Base-by-base conservation (phyloP, 257 asterid genomes). In the Cynanchum wilfordii region DNA sequence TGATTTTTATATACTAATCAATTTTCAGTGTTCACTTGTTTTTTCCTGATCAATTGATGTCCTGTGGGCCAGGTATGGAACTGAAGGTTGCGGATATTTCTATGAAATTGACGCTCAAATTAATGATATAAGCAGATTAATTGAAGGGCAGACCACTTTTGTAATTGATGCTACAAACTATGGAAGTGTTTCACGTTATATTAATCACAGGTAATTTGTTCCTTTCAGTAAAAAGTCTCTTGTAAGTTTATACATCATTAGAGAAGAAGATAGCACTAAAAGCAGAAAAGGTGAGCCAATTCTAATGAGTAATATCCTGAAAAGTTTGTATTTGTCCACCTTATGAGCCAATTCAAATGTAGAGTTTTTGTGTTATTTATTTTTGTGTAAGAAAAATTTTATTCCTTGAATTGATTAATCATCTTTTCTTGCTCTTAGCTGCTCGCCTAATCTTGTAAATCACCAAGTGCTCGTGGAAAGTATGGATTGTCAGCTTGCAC, bases 401-500 rank as follows among this genome's bases (percentile, higher is more conserved):
- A 7, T 17, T 27, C 42, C 60, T 40, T 66, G 74, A 60, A 76
- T 80, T 73, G 73, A 72, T 27, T 67, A 17, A 47, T 65, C 47
- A 30, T 66, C 33, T 20, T 47, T 33, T 80, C 25, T 77, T 79
- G 76, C 75, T 76, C 38, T 62, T 84, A 95, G 99, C 80, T 95
- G 99, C 90, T 89, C 86, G 40, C 89, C 98, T 9, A 95, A 95
- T 85, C 96, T 95, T 33, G 86, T 85, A 85, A 90, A 89, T 77
- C 92, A 90, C 82, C 99, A 92, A 92, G 99, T 92, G 83, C 87
- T 95, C 36, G 90, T 95, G 64, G 99, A 92, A 74, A 92, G 95
- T 87, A 95, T 92, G 98, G 98, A 95, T 68, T 84, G 89, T 83
- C 92, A 84, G 81, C 92, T 89, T 42, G 89, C 99, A 2, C 99